Evolutionary conservation across 2,329 filamentous ascomycete genomes (phyloP).

Genomic region (Aureobasidium sp.): DNA sequence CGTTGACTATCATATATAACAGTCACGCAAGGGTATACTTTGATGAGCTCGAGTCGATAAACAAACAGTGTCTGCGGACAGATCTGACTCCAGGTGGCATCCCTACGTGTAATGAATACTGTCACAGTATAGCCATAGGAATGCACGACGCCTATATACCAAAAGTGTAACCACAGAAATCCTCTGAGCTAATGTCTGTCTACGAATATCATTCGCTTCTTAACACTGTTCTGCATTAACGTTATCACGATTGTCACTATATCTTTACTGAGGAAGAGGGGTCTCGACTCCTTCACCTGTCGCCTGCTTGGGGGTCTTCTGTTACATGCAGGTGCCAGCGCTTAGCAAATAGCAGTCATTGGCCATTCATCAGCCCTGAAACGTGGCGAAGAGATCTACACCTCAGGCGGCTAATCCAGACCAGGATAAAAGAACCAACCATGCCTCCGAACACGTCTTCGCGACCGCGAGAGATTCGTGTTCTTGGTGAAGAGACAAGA

Average conservation of each 20-base stretch:
- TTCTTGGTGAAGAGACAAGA: slow-evolving; percentile 13
- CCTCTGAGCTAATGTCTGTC: too few relatives aligned
- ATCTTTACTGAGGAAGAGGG: too few relatives aligned
- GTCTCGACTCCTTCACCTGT: not conserved
- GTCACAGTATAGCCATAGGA: too few relatives aligned
- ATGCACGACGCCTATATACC: too few relatives aligned
- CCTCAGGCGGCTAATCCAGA: not conserved
- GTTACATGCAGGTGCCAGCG: not conserved
- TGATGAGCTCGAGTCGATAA: not conserved
- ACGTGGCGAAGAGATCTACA: not conserved
- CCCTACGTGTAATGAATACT: too few relatives aligned
- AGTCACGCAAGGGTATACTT: not conserved
- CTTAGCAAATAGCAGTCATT: not conserved
- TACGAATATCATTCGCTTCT: too few relatives aligned
- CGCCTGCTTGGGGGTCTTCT: too few relatives aligned
- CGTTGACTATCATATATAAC: not conserved
- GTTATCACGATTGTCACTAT: too few relatives aligned
- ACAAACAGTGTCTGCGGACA: not conserved
- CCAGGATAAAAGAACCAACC: slow-evolving; percentile 2
- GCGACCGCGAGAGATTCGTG: slow-evolving; percentile 26
- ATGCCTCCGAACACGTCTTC: not conserved
- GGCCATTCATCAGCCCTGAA: not conserved
- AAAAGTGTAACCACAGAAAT: too few relatives aligned
- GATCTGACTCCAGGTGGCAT: not conserved
- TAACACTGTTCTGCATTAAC: too few relatives aligned